A percentile compares a stretch with the other conserved stretches of the same genome.
phyloP scores from a whole-genome alignment of 2,329 filamentous ascomycete species.

The Talaromyces islandicus region DNA sequence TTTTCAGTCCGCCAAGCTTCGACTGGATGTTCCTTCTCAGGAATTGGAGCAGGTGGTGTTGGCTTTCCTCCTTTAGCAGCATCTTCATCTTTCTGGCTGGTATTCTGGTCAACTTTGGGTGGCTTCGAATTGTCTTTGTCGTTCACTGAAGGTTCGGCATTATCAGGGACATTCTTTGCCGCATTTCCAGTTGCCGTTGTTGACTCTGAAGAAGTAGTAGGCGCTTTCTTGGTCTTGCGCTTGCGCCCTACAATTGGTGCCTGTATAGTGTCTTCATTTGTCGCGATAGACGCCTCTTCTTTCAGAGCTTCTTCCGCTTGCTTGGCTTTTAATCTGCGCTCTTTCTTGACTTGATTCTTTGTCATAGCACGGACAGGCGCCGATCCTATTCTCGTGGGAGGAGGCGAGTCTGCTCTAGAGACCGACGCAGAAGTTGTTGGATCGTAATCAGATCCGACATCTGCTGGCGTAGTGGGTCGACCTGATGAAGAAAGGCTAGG shows the following conservation, averaged over 20 bases:
- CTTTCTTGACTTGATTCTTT: constrained; percentile 59
- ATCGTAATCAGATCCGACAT: constrained; percentile 53
- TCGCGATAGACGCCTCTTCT: constrained; percentile 28
- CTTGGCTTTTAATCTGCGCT: constrained; percentile 46
- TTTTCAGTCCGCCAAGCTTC: constrained; percentile 35
- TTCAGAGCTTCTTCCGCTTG: constrained; percentile 41
- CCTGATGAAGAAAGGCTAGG: constrained; percentile 50
- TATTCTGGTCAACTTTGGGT: constrained; percentile 17
- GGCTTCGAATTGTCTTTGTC: constrained; percentile 20
- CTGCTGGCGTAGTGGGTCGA: constrained; percentile 56
- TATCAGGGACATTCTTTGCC: not conserved
- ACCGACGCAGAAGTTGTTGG: constrained; percentile 53
- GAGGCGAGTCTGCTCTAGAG: constrained; percentile 56
- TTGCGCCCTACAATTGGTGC: constrained; percentile 60
- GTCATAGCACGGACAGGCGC: constrained; percentile 55
- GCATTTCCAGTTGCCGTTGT: not conserved
- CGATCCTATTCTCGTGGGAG: constrained; percentile 49
- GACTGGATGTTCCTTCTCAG: constrained; percentile 15
- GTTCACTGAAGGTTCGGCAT: constrained; percentile 8
- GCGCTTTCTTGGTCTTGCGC: constrained; percentile 50
- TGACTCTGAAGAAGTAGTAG: constrained; percentile 19
- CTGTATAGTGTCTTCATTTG: constrained; percentile 45
- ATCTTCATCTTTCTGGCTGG: constrained; percentile 19
- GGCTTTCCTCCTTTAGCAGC: constrained; percentile 16
- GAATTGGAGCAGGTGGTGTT: constrained; percentile 2